Evolutionary conservation across 129 eudicot genomes (phyloP).

Genomic region (Artemisia tridentata): DNA sequence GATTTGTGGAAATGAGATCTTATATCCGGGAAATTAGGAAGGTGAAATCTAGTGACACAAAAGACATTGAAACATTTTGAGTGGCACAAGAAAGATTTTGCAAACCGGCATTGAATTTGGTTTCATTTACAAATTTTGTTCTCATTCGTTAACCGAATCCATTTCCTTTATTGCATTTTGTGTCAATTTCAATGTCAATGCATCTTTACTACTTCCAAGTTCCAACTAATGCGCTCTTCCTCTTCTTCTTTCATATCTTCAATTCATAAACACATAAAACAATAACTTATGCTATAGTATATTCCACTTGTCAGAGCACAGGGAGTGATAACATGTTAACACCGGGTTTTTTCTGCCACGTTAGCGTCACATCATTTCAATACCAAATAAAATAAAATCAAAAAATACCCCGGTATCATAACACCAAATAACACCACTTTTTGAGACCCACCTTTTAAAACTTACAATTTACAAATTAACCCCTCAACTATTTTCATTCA

Average conservation of each 20-base stretch:
- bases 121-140: neutral
- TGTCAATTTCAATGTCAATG: neutral
- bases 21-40: neutral
- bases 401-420: no score
- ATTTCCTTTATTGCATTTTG: neutral
- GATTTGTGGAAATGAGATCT: neutral
- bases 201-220: neutral
- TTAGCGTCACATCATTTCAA: no score
- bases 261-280: neutral
- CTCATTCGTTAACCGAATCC: constrained; percentile 11
- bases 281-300: neutral
- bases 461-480: no score
- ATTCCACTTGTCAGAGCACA: no score
- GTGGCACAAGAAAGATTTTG: constrained; percentile 10
- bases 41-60: constrained; percentile 5
- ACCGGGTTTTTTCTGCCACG: no score
- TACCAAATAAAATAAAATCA: no score
- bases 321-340: no score
- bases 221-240: neutral
- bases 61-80: constrained; percentile 2
- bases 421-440: no score
- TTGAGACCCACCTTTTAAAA: no score
- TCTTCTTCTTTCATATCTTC: neutral
- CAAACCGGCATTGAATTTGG: neutral
- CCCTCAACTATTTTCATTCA: no score